phyloP scores from a whole-genome alignment of 2,329 filamentous ascomycete species.

The Aciculosporium take region DNA sequence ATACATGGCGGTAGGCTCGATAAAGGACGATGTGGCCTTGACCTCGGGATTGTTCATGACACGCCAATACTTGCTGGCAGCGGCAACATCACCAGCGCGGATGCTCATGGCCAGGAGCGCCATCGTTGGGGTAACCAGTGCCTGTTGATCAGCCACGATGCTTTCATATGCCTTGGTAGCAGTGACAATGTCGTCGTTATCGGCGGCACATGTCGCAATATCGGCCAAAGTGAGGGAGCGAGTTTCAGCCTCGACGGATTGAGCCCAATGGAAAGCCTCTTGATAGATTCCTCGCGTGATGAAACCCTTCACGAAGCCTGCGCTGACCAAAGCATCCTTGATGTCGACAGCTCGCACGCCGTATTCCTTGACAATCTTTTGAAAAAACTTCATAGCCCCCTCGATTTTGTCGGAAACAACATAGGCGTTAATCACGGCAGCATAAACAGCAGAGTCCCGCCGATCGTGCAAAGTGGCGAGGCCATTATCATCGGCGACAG shows the following conservation, averaged over 20 bases:
- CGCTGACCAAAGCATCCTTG: slow-evolving; percentile 55
- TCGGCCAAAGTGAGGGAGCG: slow-evolving; percentile 52
- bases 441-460: slow-evolving; percentile 74
- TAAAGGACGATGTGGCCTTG: slow-evolving; percentile 48
- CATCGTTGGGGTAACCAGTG: slow-evolving; percentile 47
- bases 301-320: slow-evolving; percentile 68
- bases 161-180: slow-evolving; percentile 53
- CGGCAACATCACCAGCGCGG: slow-evolving; percentile 63
- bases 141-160: slow-evolving; percentile 36
- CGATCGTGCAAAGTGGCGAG: slow-evolving; percentile 53
- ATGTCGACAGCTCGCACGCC: slow-evolving; percentile 45
- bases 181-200: slow-evolving; percentile 55
- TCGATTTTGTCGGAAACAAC: slow-evolving; percentile 65
- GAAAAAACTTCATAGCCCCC: slow-evolving; percentile 73
- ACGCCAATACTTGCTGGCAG: slow-evolving; percentile 69
- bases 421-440: slow-evolving; percentile 82
- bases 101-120: slow-evolving; percentile 79
- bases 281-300: slow-evolving; percentile 55
- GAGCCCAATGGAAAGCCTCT: slow-evolving; percentile 61
- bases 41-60: slow-evolving; percentile 50
- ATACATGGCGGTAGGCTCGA: slow-evolving; percentile 86
- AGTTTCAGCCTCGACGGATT: slow-evolving; percentile 43
- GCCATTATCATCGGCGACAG: slow-evolving; percentile 71
- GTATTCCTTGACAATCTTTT: slow-evolving; percentile 56
- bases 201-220: slow-evolving; percentile 66